Conservation (phyloP, 495 filamentous ascomycete genomes). For the Chaetomidium leptoderma region DNA sequence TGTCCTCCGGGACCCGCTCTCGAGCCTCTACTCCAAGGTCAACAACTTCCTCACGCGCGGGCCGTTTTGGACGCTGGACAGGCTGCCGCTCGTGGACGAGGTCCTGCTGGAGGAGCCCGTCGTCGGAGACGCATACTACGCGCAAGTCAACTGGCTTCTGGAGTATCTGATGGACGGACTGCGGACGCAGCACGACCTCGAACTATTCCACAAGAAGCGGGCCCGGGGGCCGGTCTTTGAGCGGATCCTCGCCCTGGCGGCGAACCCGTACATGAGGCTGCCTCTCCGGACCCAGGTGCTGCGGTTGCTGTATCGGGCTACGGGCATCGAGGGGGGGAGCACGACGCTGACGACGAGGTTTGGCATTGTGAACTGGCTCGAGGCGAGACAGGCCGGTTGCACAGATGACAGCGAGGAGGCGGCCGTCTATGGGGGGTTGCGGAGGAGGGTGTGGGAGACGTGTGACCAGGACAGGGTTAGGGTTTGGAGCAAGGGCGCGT, state of each 20-base stretch:
- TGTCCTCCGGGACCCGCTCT: constrained; percentile 69
- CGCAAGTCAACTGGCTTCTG: constrained; percentile 77
- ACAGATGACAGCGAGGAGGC: constrained; percentile 40
- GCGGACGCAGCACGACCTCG: constrained; percentile 57
- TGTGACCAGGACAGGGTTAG: constrained; percentile 63
- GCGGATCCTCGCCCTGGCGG: constrained; percentile 65
- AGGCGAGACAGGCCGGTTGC: constrained; percentile 46
- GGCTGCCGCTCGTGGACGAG: constrained; percentile 71
- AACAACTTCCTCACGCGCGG: constrained; percentile 76
- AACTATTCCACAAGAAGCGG: constrained; percentile 73
- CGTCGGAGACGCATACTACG: constrained; percentile 67
- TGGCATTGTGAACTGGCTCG: constrained; percentile 77
- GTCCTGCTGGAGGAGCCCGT: constrained; percentile 66
- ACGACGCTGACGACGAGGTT: constrained; percentile 81
- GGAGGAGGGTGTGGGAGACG: constrained; percentile 59
- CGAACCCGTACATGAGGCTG: constrained; percentile 57
- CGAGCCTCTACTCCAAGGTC: constrained; percentile 80
- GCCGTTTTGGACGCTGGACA: constrained; percentile 67
- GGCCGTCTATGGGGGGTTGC: constrained; percentile 53
- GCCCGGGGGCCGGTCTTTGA: constrained; percentile 58
- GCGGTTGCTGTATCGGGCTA: constrained; percentile 66
- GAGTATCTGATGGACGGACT: constrained; percentile 65
- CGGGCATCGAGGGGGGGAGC: constrained; percentile 70
- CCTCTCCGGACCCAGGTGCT: constrained; percentile 64
- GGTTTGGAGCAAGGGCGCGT: constrained; percentile 61